Evolutionary conservation across 768 basidiomycete genomes (phyloP).

Genomic region (Clavulina sp.): DNA sequence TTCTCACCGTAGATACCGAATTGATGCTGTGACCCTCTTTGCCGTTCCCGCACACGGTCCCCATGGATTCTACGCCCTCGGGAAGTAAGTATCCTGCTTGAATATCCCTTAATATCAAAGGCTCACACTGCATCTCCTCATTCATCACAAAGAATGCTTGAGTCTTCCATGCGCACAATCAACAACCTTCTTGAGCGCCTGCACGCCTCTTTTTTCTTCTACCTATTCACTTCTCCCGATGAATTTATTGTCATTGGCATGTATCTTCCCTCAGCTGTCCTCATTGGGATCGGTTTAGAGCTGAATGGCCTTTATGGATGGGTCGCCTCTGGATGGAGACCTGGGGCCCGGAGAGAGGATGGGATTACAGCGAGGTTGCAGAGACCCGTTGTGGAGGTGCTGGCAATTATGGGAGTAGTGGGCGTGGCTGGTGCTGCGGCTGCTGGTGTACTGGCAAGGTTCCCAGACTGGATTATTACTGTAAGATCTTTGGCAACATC

Average conservation of each 20-base stretch:
- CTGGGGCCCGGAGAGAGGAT: too few relatives aligned
- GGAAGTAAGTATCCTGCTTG: slow-evolving; percentile 37
- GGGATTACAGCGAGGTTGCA: too few relatives aligned
- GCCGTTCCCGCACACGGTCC: slow-evolving; percentile 77
- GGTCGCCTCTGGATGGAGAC: slow-evolving; percentile 46
- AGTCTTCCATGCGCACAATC: slow-evolving; percentile 74
- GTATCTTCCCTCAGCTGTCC: slow-evolving; percentile 74
- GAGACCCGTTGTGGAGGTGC: slow-evolving; percentile 10
- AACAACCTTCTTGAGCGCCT: slow-evolving; percentile 93
- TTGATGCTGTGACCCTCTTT: slow-evolving; percentile 86
- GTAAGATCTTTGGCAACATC: too few relatives aligned
- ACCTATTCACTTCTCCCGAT: slow-evolving; percentile 47
- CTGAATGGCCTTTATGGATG: slow-evolving; percentile 61
- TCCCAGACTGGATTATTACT: too few relatives aligned
- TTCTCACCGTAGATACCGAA: slow-evolving; percentile 50
- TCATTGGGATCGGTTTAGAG: slow-evolving; percentile 74
- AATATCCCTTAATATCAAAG: slow-evolving; percentile 3
- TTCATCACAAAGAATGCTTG: slow-evolving; percentile 42
- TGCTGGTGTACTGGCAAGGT: slow-evolving; percentile 3
- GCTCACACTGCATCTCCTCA: not conserved
- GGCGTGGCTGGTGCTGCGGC: slow-evolving; percentile 2
- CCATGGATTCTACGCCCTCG: slow-evolving; percentile 87
- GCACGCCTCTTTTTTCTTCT: slow-evolving; percentile 97
- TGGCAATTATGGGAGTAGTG: slow-evolving; percentile 6
- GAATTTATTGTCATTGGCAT: slow-evolving; percentile 78